phyloP scores from a whole-genome alignment of 192 early-diverging fungal genomes.

The Backusella parvicylindrica region DNA sequence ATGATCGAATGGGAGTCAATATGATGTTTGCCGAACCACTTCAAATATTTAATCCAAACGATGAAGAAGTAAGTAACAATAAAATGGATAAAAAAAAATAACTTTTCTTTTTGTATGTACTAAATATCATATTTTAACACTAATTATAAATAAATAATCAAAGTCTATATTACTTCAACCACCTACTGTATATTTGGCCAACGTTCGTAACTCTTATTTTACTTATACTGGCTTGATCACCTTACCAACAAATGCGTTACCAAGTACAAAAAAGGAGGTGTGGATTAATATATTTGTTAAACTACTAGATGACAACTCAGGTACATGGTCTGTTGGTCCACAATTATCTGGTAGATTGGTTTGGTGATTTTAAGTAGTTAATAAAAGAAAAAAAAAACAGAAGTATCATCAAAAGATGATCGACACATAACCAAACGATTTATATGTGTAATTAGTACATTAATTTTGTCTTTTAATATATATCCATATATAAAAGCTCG shows the following conservation, averaged over 20 bases:
- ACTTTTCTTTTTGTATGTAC: too few relatives aligned
- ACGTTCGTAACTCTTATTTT: conserved; percentile 16
- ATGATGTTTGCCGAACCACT: conserved; percentile 28
- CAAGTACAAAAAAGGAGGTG: background rate
- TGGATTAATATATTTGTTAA: conserved; percentile 27
- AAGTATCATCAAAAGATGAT: background rate
- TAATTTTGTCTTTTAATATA: background rate
- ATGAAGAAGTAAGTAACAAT: background rate
- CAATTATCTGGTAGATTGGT: conserved; percentile 9
- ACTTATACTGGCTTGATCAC: conserved; percentile 18
- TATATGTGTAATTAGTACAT: background rate
- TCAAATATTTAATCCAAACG: background rate
- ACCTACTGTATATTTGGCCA: conserved; percentile 14
- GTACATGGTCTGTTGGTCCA: conserved; percentile 20
- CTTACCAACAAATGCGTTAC: background rate
- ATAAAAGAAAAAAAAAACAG: background rate
- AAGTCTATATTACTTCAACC: conserved; percentile 21
- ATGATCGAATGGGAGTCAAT: conserved; percentile 15
- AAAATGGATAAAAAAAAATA: background rate
- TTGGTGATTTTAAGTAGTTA: background rate
- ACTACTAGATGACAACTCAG: conserved; percentile 18
- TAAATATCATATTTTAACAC: too few relatives aligned
- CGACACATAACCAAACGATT: background rate
- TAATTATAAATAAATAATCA: too few relatives aligned
- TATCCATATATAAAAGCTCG: background rate